Percentiles rank a stretch among this genome's conserved stretches.
These are phyloP conservation scores for Evernia prunastri DNA, from an alignment of 495 filamentous ascomycete genomes.

Conservation along the genomic window DNA sequence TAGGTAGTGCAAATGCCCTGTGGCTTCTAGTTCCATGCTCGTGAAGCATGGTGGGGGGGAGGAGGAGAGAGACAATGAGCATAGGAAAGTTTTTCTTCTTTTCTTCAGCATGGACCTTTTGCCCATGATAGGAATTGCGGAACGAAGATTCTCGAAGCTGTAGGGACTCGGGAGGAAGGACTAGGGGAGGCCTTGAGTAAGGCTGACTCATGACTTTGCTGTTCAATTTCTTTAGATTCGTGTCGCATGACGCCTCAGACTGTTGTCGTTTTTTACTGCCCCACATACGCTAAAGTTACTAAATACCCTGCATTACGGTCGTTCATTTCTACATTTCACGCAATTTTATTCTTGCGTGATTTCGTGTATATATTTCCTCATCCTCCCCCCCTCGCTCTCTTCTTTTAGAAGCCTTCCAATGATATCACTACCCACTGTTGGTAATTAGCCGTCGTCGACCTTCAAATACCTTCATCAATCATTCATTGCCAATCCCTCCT, in stretches of 20 bases:
- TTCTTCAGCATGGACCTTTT: not conserved
- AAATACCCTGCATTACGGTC: not conserved
- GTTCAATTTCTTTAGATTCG: no score
- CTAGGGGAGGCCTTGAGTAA: not conserved
- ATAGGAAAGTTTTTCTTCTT: not conserved
- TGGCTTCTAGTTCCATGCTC: not conserved
- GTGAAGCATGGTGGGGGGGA: not conserved
- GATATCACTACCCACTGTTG: not conserved
- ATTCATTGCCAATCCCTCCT: not conserved
- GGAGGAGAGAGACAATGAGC: no score
- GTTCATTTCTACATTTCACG: not conserved
- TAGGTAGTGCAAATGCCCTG: not conserved
- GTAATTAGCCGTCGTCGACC: not conserved
- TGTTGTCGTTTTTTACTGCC: not conserved
- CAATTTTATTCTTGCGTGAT: slow-evolving; percentile 1
- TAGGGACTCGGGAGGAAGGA: no score
- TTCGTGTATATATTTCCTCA: not conserved
- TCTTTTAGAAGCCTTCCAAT: not conserved
- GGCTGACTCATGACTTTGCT: not conserved
- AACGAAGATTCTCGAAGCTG: not conserved
- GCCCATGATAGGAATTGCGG: not conserved
- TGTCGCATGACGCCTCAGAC: no score
- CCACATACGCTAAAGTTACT: not conserved
- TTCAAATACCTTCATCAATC: not conserved
- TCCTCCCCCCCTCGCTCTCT: not conserved